Conservation (phyloP, 371 early-diverging fungal species). For the Mucor indicus region DNA sequence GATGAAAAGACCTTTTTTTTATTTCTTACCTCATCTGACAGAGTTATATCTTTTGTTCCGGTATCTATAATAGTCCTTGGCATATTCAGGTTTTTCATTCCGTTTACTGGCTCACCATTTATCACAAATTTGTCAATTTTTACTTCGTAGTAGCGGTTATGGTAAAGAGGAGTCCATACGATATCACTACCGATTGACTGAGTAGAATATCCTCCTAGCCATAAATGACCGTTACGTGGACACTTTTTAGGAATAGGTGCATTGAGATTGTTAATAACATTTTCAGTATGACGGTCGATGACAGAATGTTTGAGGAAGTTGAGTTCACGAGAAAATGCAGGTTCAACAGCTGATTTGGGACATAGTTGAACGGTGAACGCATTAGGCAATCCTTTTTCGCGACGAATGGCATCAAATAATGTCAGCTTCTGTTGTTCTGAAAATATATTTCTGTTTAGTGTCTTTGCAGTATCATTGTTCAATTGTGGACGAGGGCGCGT, state of each 20-base stretch:
- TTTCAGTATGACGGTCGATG: not conserved
- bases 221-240: slow-evolving; percentile 4
- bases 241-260: not conserved
- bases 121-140: slow-evolving; percentile 3
- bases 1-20: no score
- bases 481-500: no score
- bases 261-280: not conserved
- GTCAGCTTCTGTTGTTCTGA: not conserved
- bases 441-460: not conserved
- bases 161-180: slow-evolving; percentile 4
- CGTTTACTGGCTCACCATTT: not conserved
- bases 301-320: slow-evolving; percentile 1
- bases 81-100: slow-evolving; percentile 4
- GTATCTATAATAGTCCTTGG: slow-evolving; percentile 11
- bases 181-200: slow-evolving; percentile 11
- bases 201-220: slow-evolving; percentile 10
- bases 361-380: slow-evolving; percentile 9
- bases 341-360: slow-evolving; percentile 9
- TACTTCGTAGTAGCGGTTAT: slow-evolving; percentile 8
- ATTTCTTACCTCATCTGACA: slow-evolving; percentile 2
- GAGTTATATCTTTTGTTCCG: slow-evolving; percentile 5
- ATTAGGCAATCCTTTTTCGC: slow-evolving; percentile 4
- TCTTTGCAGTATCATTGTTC: no score
- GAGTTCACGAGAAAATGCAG: slow-evolving; percentile 2
- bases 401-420: slow-evolving; percentile 3